Base-by-base conservation (phyloP, 805 yeast species). In the Starmerella tilneyi region DNA sequence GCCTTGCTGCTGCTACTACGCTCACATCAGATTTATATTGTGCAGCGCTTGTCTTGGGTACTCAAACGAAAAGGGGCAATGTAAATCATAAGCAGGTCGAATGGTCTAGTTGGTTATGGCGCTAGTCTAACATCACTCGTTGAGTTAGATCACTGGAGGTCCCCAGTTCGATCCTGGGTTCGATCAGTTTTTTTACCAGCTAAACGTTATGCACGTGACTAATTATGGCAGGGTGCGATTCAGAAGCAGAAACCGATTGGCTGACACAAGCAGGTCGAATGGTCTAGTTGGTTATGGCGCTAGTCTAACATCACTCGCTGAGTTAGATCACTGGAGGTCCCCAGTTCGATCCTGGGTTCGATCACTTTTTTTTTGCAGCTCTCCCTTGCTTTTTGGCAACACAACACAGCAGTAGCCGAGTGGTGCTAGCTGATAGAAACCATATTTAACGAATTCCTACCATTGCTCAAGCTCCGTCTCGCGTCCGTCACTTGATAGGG, bases 251-350 rank as follows among this genome's bases (percentile, higher is more conserved):
- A n/a, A n/a, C n/a, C n/a, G n/a, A n/a, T n/a, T n/a, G n/a, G n/a
- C n/a, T n/a, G n/a, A n/a, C n/a, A n/a, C n/a, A 24, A 34, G n/a
- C 19, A 29, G 55, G 55, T 46, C 54, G 51, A 34, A 51, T 52
- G 55, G 55, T 51, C 51, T 47, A 51, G 53, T 47, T 51, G 55
- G 55, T 51, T 51, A 51, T 50, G 54, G 55, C 55, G 55, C 53
- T 51, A 51, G 55, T 50, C 55, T 52, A 51, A 50, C 53, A 52
- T 39, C 40, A 38, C 33, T 19, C 9, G 33, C 11, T 38, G 44
- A 44, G 52, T 46, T 51, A 52, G 55, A 32, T 44, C 51, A 48
- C 55, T 48, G 55, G 55, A 51, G 55, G 55, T 51, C 52, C 55
- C 50, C 55, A 51, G 55, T 51, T 51, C 55, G 55, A 51, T 44